A percentile compares a stretch with the other conserved stretches of the same genome.
These are phyloP conservation scores for Aspergillus aculeatinus DNA, from an alignment of 2,329 filamentous ascomycete species.

Conservation along the genomic window DNA sequence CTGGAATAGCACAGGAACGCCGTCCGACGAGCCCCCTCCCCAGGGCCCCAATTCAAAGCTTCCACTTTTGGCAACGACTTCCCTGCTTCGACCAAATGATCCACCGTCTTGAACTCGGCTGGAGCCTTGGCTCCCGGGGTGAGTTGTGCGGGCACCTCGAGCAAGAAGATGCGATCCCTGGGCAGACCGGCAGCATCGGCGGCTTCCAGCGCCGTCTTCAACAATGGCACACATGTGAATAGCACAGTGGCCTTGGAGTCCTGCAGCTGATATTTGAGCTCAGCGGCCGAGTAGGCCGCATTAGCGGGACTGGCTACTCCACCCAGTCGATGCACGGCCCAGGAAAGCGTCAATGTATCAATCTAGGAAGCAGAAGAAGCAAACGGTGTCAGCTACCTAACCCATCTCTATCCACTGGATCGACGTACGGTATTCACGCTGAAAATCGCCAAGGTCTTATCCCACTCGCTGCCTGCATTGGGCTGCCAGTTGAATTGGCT, in stretches of 20 bases:
- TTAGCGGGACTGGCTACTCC: conserved; percentile 74
- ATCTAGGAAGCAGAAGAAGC: conserved; percentile 50
- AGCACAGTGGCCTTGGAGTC: conserved; percentile 67
- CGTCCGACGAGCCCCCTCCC: conserved; percentile 57
- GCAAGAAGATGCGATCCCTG: conserved; percentile 64
- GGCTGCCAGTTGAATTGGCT: conserved; percentile 71
- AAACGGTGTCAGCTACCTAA: not conserved
- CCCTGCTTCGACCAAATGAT: conserved; percentile 65
- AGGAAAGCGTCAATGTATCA: conserved; percentile 70
- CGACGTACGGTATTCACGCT: conserved; percentile 71
- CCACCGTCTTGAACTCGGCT: conserved; percentile 59
- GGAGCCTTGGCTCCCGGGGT: conserved; percentile 48
- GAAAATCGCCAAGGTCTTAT: conserved; percentile 75
- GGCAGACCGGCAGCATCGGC: conserved; percentile 64
- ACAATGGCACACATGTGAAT: conserved; percentile 69
- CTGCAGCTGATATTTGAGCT: conserved; percentile 70
- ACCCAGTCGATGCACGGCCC: conserved; percentile 72
- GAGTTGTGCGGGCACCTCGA: conserved; percentile 62
- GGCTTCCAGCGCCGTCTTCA: conserved; percentile 64
- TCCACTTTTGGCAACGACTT: conserved; percentile 41
- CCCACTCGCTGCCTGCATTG: conserved; percentile 72
- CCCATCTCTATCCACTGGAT: not conserved
- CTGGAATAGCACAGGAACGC: conserved; percentile 79
- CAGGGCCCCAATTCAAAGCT: conserved; percentile 41
- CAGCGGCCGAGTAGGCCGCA: conserved; percentile 67